Percentiles rank a stretch among this genome's conserved stretches.
phyloP scores from a whole-genome alignment of 306 rosid genomes.

The Prunus mira region DNA sequence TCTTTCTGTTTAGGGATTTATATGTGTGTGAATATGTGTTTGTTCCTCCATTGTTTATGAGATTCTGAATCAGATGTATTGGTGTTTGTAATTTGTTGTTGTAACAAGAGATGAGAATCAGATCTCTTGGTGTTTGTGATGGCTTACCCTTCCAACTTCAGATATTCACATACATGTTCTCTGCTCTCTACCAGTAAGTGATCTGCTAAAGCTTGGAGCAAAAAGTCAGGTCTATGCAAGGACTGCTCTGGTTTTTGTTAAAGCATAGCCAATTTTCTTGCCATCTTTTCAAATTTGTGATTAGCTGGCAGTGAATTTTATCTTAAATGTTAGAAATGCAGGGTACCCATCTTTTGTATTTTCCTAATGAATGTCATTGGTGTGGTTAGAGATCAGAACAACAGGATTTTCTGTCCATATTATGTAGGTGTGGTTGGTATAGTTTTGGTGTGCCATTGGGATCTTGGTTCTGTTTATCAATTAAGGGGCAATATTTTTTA shows the following conservation, averaged over 20 bases:
- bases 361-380: not conserved
- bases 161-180: not conserved
- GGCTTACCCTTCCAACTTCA: too few relatives aligned
- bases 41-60: too few relatives aligned
- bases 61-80: too few relatives aligned
- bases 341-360: not conserved
- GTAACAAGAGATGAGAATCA: too few relatives aligned
- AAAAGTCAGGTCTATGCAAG: conserved; percentile 32
- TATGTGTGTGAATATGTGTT: too few relatives aligned
- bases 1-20: too few relatives aligned
- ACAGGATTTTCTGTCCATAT: conserved; percentile 15
- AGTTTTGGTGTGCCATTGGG: not conserved
- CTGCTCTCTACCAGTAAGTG: conserved; percentile 23
- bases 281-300: conserved; percentile 1
- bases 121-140: too few relatives aligned
- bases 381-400: conserved; percentile 3
- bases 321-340: not conserved
- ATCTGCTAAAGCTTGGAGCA: conserved; percentile 34
- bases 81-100: too few relatives aligned
- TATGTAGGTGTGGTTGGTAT: not conserved
- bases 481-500: not conserved
- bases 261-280: too few relatives aligned
- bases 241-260: conserved; percentile 29
- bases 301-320: conserved; percentile 4
- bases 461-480: conserved; percentile 5